phyloP scores from a whole-genome alignment of 768 basidiomycete species.

The Suillus plorans region DNA sequence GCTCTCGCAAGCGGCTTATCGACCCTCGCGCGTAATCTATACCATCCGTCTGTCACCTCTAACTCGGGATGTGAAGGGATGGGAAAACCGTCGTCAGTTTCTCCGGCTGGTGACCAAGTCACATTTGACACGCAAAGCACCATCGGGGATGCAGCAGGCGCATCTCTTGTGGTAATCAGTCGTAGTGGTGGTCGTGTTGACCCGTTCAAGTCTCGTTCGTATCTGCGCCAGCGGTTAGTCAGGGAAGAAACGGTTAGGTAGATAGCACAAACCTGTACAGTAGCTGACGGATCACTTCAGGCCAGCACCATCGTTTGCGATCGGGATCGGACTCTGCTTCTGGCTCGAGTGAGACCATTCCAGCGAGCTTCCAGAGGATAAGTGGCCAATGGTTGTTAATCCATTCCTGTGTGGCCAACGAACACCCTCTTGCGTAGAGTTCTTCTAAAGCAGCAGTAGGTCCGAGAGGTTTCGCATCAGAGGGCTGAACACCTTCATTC shows the following conservation, averaged over 20 bases:
- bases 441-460: slow-evolving; percentile 55
- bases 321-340: slow-evolving; percentile 44
- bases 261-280: slow-evolving; percentile 66
- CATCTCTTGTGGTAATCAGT: slow-evolving; percentile 80
- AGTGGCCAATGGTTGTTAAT: slow-evolving; percentile 89
- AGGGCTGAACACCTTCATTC: slow-evolving; percentile 16
- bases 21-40: slow-evolving; percentile 72
- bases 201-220: slow-evolving; percentile 81
- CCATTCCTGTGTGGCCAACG: slow-evolving; percentile 74
- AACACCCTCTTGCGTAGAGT: slow-evolving; percentile 58
- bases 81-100: slow-evolving; percentile 37
- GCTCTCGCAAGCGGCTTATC: slow-evolving; percentile 77
- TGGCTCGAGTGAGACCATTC: slow-evolving; percentile 77
- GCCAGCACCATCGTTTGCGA: slow-evolving; percentile 75
- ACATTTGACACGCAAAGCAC: slow-evolving; percentile 82
- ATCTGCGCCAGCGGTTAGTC: slow-evolving; percentile 45
- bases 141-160: slow-evolving; percentile 76
- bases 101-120: slow-evolving; percentile 44
- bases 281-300: slow-evolving; percentile 78
- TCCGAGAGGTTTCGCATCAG: slow-evolving; percentile 37
- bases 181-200: slow-evolving; percentile 82
- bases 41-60: slow-evolving; percentile 99
- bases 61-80: slow-evolving; percentile 54
- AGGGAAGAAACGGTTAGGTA: neutral
- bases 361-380: slow-evolving; percentile 94